Evolutionary conservation across 2,329 filamentous ascomycete species (phyloP).

Genomic region (Xylariaceae sp.): DNA sequence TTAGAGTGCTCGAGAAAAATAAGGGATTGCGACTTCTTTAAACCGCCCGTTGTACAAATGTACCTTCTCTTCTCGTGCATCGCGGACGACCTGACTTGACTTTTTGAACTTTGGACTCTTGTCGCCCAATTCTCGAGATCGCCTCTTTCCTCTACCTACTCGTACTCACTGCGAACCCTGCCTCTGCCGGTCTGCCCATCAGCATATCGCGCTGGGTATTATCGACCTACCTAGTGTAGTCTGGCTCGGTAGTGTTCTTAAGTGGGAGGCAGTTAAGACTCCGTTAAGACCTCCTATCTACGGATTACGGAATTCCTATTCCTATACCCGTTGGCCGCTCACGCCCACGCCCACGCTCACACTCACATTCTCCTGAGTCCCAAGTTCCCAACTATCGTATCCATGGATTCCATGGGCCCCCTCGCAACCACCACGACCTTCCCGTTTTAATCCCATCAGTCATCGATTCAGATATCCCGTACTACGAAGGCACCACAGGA

Average conservation of each 20-base stretch:
- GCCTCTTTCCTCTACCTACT: neutral
- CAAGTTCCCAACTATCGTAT: neutral
- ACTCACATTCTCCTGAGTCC: neutral
- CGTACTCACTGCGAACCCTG: too few relatives aligned
- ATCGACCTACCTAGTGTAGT: neutral
- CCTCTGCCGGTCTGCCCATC: neutral
- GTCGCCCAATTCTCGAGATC: slow-evolving; percentile 1
- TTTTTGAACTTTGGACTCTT: neutral
- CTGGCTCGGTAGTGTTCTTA: slow-evolving; percentile 1
- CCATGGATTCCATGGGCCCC: slow-evolving; percentile 1
- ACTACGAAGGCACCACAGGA: neutral
- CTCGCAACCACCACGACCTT: slow-evolving; percentile 1
- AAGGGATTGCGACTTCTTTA: slow-evolving; percentile 15
- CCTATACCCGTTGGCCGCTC: neutral
- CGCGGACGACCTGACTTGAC: slow-evolving; percentile 2
- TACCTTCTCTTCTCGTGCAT: slow-evolving; percentile 12
- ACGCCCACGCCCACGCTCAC: too few relatives aligned
- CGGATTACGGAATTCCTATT: neutral
- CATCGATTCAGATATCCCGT: neutral
- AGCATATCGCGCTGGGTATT: too few relatives aligned
- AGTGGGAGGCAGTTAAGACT: neutral
- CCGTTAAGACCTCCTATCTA: neutral
- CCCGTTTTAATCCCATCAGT: neutral
- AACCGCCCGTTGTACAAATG: neutral
- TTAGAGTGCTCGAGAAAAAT: neutral